A percentile compares a stretch with the other conserved stretches of the same genome.
phyloP scores from a whole-genome alignment of 768 basidiomycete genomes.

The Leucocoprinus birnbaumii region DNA sequence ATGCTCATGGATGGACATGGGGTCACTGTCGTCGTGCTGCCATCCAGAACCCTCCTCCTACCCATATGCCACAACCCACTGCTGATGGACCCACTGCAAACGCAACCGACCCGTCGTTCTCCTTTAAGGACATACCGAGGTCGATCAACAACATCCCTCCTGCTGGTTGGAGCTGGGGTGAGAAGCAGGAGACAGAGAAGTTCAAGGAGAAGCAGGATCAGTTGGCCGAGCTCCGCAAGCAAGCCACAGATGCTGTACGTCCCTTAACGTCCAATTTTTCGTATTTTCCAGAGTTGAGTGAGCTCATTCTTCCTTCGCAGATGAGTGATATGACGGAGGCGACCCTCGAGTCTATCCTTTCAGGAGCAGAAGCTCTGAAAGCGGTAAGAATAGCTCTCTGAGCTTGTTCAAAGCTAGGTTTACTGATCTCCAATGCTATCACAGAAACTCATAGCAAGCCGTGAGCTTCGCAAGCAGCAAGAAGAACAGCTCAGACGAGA shows the following conservation, averaged over 20 bases:
- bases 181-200: constrained; percentile 35
- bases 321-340: constrained; percentile 65
- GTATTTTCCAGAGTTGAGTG: neutral
- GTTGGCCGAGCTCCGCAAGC: constrained; percentile 39
- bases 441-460: constrained; percentile 50
- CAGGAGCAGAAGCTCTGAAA: constrained; percentile 57
- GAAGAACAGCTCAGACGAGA: constrained; percentile 29
- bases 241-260: constrained; percentile 50
- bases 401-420: neutral
- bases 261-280: neutral
- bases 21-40: constrained; percentile 28
- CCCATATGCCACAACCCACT: constrained; percentile 2
- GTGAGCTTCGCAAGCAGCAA: constrained; percentile 46
- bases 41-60: constrained; percentile 8
- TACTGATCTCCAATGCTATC: constrained; percentile 2
- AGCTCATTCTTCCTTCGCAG: constrained; percentile 27
- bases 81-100: constrained; percentile 1
- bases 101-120: constrained; percentile 9
- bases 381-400: constrained; percentile 37
- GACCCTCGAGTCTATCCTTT: constrained; percentile 59
- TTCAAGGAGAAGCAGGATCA: constrained; percentile 39
- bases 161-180: constrained; percentile 17
- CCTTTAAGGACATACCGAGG: constrained; percentile 21
- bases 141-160: constrained; percentile 24
- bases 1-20: constrained; percentile 19